phyloP scores from a whole-genome alignment of 805 yeast genomes.

The Saccharomycopsis schoenii region DNA sequence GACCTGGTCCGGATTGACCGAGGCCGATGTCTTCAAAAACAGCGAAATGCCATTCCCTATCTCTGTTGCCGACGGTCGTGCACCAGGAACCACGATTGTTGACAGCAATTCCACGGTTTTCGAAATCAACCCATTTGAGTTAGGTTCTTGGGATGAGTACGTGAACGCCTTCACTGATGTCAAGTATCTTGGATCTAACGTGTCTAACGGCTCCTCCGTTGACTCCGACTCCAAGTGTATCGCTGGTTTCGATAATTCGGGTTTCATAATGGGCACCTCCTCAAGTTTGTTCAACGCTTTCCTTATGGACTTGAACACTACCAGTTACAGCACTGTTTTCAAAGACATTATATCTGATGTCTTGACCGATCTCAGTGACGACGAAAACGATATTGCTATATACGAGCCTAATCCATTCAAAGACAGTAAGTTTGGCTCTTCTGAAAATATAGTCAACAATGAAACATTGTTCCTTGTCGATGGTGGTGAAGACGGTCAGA shows the following conservation, averaged over 20 bases:
- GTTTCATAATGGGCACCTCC: conserved; percentile 76
- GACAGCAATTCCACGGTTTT: conserved; percentile 60
- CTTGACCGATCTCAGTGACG: conserved; percentile 36
- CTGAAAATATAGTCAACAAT: conserved; percentile 30
- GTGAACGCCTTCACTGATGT: conserved; percentile 41
- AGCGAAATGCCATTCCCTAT: conserved; percentile 69
- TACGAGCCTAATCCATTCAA: conserved; percentile 66
- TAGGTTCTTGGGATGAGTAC: conserved; percentile 77
- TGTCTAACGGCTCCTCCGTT: conserved; percentile 41
- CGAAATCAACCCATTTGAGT: conserved; percentile 54
- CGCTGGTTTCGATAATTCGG: conserved; percentile 70
- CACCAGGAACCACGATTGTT: conserved; percentile 48
- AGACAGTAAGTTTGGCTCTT: conserved; percentile 31
- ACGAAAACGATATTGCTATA: conserved; percentile 58
- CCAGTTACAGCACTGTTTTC: conserved; percentile 39
- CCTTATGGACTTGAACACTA: conserved; percentile 45
- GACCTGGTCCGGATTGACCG: conserved; percentile 48
- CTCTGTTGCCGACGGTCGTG: conserved; percentile 53
- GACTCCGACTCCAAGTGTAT: conserved; percentile 37
- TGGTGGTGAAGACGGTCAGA: conserved; percentile 64
- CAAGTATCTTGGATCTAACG: conserved; percentile 60
- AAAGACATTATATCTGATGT: conserved; percentile 36
- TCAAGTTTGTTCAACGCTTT: conserved; percentile 70
- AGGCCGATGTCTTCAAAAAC: conserved; percentile 47
- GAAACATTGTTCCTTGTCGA: conserved; percentile 47